Evolutionary conservation across 345 rosid species (phyloP).

Genomic region (Noccaea bulbosa): DNA sequence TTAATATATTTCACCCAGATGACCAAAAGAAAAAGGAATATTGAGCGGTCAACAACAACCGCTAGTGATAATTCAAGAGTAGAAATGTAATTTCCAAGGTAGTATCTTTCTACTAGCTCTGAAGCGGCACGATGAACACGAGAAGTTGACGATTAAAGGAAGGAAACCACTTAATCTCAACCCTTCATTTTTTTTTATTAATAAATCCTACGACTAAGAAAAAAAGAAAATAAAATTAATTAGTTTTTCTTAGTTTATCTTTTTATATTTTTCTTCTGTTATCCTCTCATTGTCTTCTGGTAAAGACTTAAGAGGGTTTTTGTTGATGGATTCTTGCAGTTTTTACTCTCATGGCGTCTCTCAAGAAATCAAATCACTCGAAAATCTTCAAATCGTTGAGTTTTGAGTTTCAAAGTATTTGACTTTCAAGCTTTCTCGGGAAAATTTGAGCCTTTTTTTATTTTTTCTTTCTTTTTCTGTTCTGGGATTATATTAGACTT

Average conservation of each 20-base stretch:
- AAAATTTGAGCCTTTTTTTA: neutral
- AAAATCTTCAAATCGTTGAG: neutral
- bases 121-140: constrained; percentile 29
- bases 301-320: constrained; percentile 16
- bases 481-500: constrained; percentile 2
- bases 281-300: constrained; percentile 40
- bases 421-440: constrained; percentile 3
- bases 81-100: neutral
- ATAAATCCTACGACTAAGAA: neutral
- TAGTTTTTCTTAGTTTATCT: neutral
- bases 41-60: neutral
- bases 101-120: neutral
- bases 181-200: constrained; percentile 15
- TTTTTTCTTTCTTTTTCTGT: neutral
- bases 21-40: no score
- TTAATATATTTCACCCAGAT: no score
- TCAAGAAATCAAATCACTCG: neutral
- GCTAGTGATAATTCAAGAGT: neutral
- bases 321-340: constrained; percentile 23
- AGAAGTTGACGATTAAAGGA: constrained; percentile 26
- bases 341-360: neutral
- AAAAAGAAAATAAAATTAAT: neutral
- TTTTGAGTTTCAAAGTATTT: constrained; percentile 8
- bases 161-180: constrained; percentile 5
- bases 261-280: neutral